Evolutionary conservation across 768 basidiomycete genomes (phyloP).

Genomic region (Mycena belliarum): DNA sequence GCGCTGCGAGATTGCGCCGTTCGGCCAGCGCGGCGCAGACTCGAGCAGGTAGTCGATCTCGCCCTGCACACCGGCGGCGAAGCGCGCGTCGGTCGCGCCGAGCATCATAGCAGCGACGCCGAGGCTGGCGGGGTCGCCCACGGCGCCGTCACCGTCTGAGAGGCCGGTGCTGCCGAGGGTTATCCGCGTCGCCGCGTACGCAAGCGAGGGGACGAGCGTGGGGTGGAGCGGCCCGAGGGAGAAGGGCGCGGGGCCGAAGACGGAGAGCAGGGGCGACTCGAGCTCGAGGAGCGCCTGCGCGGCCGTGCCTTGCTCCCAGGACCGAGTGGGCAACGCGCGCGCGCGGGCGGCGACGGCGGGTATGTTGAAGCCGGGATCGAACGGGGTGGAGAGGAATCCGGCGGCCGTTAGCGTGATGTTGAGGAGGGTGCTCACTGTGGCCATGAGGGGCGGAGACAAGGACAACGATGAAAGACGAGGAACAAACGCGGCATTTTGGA

Average conservation of each 20-base stretch:
- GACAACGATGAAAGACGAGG: too few species aligned
- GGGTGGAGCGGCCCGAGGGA: neutral
- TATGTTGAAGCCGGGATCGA: neutral
- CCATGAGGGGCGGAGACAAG: too few species aligned
- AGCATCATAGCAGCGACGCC: neutral
- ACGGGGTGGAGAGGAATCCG: too few species aligned
- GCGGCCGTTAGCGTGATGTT: too few species aligned
- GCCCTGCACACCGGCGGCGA: slow-evolving; percentile 9
- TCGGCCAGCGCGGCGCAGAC: slow-evolving; percentile 41
- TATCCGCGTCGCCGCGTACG: neutral
- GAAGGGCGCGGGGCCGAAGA: neutral
- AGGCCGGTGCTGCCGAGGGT: neutral
- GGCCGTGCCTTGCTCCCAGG: neutral
- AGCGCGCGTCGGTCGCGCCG: too few species aligned
- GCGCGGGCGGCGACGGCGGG: neutral
- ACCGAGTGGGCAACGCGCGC: neutral
- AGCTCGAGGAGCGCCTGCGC: neutral
- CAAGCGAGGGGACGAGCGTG: neutral
- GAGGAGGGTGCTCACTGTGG: too few species aligned
- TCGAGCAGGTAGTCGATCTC: slow-evolving; percentile 46
- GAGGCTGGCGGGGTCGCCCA: neutral
- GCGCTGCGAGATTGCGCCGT: too few species aligned
- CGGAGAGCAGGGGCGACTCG: neutral
- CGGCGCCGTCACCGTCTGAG: neutral
- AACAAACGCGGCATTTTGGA: too few species aligned